phyloP scores from a whole-genome alignment of 306 rosid genomes.

The Datisca glomerata region DNA sequence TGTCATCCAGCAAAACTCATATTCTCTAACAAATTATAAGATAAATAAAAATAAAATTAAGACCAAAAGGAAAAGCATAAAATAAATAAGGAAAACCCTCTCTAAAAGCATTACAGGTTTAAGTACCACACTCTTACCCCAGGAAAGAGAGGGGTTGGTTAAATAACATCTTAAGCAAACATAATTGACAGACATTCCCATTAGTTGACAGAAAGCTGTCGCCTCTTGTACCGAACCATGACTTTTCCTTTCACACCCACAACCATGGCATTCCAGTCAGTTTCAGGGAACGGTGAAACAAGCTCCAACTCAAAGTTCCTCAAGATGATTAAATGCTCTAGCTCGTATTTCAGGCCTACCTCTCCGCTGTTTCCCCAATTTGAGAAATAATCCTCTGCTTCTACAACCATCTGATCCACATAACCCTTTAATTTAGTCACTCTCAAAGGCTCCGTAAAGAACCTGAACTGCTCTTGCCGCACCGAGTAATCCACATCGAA shows the following conservation, averaged over 20 bases:
- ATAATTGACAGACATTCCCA: background rate
- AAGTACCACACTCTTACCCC: no score
- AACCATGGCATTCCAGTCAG: slow-evolving; percentile 98
- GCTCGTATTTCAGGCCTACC: slow-evolving; percentile 92
- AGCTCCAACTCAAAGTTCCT: slow-evolving; percentile 90
- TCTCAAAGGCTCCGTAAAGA: slow-evolving; percentile 82
- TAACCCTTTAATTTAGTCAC: slow-evolving; percentile 70
- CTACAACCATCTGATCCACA: slow-evolving; percentile 90
- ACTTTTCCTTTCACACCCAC: slow-evolving; percentile 94
- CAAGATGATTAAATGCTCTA: slow-evolving; percentile 83
- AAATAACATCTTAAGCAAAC: no score
- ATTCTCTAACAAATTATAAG: slow-evolving; percentile 7
- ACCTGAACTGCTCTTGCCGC: slow-evolving; percentile 87
- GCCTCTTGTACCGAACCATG: slow-evolving; percentile 81
- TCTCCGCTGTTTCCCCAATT: slow-evolving; percentile 94
- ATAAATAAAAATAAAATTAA: background rate
- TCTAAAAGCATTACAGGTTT: no score
- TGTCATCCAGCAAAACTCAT: slow-evolving; percentile 10
- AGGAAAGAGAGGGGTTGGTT: no score
- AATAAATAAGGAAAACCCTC: background rate
- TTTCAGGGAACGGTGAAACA: slow-evolving; percentile 82
- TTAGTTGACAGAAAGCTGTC: slow-evolving; percentile 41
- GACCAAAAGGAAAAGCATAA: no score
- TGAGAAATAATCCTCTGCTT: slow-evolving; percentile 93
- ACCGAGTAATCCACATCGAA: slow-evolving; percentile 88